Conservation (phyloP, 1,284 basidiomycete species). For the Fomes fomentarius region DNA sequence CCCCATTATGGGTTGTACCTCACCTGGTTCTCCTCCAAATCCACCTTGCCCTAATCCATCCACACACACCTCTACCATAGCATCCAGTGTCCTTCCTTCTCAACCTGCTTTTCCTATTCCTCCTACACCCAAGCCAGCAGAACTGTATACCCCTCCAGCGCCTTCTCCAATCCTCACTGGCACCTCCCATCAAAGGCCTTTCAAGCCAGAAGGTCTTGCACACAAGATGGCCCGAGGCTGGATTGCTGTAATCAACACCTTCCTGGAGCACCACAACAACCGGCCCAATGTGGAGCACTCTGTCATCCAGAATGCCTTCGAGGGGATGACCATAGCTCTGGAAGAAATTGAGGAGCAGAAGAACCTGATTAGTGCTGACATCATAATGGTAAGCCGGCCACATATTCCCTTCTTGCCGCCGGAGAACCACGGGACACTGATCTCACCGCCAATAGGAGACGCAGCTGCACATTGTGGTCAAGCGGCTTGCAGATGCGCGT, state of each 20-base stretch:
- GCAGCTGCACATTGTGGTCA: background rate
- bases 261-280: conserved; percentile 1
- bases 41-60: too few relatives aligned
- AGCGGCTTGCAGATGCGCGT: conserved; percentile 4
- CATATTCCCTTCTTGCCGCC: background rate
- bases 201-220: background rate
- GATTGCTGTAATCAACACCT: background rate
- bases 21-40: too few relatives aligned
- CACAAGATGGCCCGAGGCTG: conserved; percentile 1
- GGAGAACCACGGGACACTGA: too few relatives aligned
- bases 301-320: background rate
- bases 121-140: too few relatives aligned
- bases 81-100: too few relatives aligned
- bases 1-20: too few relatives aligned
- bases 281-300: background rate
- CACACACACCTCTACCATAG: too few relatives aligned
- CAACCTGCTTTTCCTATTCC: too few relatives aligned
- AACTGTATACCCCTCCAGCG: background rate
- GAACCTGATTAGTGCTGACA: conserved; percentile 4
- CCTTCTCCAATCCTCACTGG: background rate
- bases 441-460: conserved; percentile 11
- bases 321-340: background rate
- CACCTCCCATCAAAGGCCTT: background rate
- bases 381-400: conserved; percentile 4
- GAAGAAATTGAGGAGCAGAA: conserved; percentile 9